A percentile compares a stretch with the other conserved stretches of the same genome.
Conservation (phyloP, 2,329 filamentous ascomycete species). For the Neonectria ditissima region DNA sequence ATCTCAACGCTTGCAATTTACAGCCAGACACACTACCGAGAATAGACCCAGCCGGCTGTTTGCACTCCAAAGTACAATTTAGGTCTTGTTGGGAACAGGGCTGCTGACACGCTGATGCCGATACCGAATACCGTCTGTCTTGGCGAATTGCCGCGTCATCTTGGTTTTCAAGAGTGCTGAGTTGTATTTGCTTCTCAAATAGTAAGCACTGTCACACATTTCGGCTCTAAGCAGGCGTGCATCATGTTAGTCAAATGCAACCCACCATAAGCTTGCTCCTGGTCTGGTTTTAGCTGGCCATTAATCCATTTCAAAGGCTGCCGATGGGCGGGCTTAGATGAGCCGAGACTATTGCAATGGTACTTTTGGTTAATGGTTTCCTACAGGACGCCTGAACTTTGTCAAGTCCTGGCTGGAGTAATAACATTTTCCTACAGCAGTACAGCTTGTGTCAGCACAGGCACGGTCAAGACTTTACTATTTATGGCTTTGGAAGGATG, state of each 20-base stretch:
- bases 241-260: background rate
- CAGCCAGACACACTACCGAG: background rate
- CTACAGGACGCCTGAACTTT: background rate
- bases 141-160: background rate
- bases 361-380: background rate
- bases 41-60: background rate
- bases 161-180: background rate
- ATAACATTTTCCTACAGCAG: background rate
- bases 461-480: background rate
- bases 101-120: constrained; percentile 1
- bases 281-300: background rate
- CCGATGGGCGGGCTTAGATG: background rate
- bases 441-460: too few relatives aligned
- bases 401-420: background rate
- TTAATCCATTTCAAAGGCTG: background rate
- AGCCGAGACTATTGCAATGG: background rate
- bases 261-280: too few relatives aligned
- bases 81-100: background rate
- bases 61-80: background rate
- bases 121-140: background rate
- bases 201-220: background rate
- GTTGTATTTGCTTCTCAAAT: background rate
- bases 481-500: background rate
- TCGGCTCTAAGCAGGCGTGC: background rate
- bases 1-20: background rate